Conservation (phyloP, 257 asterid genomes). For the Datura wrightii region DNA sequence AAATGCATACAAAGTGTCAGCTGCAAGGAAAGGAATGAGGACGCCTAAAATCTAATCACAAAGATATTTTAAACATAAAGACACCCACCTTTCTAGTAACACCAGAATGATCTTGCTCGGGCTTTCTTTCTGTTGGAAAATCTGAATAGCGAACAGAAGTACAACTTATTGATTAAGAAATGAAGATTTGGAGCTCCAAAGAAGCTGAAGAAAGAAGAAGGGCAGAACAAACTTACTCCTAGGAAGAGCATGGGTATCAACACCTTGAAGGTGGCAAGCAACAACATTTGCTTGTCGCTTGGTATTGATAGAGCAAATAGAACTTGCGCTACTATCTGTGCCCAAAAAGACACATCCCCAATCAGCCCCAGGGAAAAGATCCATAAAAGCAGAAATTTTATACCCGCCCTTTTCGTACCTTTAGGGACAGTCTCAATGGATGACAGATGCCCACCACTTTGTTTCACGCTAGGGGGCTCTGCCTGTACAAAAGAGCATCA, state of each 20-base stretch:
- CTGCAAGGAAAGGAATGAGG: not conserved
- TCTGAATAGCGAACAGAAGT: conserved; percentile 39
- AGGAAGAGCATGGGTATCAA: conserved; percentile 40
- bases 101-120: conserved; percentile 37
- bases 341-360: conserved; percentile 44
- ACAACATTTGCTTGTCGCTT: conserved; percentile 38
- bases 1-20: conserved; percentile 28
- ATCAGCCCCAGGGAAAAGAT: conserved; percentile 45
- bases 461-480: conserved; percentile 41
- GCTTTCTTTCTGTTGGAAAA: conserved; percentile 49
- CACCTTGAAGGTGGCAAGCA: conserved; percentile 42
- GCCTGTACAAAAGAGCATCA: conserved; percentile 48
- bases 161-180: conserved; percentile 6
- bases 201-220: not conserved
- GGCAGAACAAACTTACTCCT: conserved; percentile 53
- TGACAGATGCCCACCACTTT: conserved; percentile 39
- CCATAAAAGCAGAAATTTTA: conserved; percentile 44
- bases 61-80: conserved; percentile 32
- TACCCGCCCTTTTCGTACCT: conserved; percentile 50
- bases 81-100: conserved; percentile 52
- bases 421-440: conserved; percentile 39
- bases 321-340: conserved; percentile 40
- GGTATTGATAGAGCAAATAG: conserved; percentile 40
- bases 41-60: not conserved
- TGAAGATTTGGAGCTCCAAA: not conserved